These are phyloP conservation scores for Solanum hybrid DNA, from an alignment of 305 asterid species.

Conservation along the genomic window DNA sequence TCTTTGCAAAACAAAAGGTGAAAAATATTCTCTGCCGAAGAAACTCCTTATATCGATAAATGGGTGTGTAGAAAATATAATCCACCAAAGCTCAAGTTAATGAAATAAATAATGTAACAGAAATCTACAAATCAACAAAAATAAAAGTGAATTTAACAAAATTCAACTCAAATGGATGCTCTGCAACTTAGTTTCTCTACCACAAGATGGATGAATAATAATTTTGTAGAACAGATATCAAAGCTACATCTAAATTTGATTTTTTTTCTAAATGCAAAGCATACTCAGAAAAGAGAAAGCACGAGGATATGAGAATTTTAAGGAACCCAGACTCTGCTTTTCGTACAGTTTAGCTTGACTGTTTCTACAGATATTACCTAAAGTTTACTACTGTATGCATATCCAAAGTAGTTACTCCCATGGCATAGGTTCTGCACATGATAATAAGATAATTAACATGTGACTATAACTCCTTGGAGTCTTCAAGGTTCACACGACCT, in stretches of 20 bases:
- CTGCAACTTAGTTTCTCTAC: background rate
- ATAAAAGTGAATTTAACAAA: background rate
- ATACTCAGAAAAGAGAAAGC: background rate
- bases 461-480: background rate
- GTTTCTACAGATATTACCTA: background rate
- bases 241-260: background rate
- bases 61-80: background rate
- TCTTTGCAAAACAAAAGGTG: background rate
- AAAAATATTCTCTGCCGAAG: background rate
- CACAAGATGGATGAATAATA: background rate
- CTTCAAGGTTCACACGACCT: background rate
- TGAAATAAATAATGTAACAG: background rate
- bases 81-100: background rate
- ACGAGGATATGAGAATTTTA: background rate
- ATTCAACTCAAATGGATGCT: background rate
- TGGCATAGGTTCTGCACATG: background rate
- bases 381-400: background rate
- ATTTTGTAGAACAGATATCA: background rate
- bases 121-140: background rate
- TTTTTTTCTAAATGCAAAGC: background rate
- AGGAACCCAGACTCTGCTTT: background rate
- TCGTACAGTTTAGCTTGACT: background rate
- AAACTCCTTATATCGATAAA: background rate
- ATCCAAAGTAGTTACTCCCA: background rate
- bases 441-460: background rate